These are phyloP conservation scores for Coemansia sp. DNA, from an alignment of 192 early-diverging fungal species.

Conservation along the genomic window DNA sequence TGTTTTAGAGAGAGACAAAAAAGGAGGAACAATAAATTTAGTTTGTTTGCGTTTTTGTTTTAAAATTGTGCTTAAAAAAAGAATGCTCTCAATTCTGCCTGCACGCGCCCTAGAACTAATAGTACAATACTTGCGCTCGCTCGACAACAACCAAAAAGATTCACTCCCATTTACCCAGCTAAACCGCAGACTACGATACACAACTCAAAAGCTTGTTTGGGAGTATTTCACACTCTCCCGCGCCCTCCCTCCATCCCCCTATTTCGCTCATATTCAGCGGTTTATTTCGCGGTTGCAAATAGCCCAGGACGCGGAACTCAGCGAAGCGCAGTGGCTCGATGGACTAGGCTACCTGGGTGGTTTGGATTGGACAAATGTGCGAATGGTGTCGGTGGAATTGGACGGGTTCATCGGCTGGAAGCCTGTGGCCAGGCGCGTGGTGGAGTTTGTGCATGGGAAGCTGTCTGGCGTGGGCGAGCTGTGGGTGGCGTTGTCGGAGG, in stretches of 20 bases:
- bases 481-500: constrained; percentile 20
- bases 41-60: neutral
- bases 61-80: neutral
- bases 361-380: constrained; percentile 22
- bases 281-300: constrained; percentile 20
- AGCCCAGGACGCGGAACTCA: constrained; percentile 11
- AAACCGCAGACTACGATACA: constrained; percentile 4
- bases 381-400: constrained; percentile 31
- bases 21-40: neutral
- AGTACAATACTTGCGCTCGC: constrained; percentile 28
- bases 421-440: neutral
- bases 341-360: neutral
- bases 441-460: constrained; percentile 6
- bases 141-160: constrained; percentile 20
- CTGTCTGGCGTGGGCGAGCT: constrained; percentile 7
- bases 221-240: constrained; percentile 35
- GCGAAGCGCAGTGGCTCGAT: constrained; percentile 14
- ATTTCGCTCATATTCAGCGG: constrained; percentile 16
- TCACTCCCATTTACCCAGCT: constrained; percentile 12
- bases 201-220: constrained; percentile 5
- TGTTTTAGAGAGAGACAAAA: neutral
- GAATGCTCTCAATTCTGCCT: constrained; percentile 26
- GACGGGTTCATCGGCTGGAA: neutral
- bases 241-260: neutral
- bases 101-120: constrained; percentile 8